These are phyloP conservation scores for Lizanozyma gosingica DNA, from an alignment of 1,139 yeast genomes.

Conservation along the genomic window DNA sequence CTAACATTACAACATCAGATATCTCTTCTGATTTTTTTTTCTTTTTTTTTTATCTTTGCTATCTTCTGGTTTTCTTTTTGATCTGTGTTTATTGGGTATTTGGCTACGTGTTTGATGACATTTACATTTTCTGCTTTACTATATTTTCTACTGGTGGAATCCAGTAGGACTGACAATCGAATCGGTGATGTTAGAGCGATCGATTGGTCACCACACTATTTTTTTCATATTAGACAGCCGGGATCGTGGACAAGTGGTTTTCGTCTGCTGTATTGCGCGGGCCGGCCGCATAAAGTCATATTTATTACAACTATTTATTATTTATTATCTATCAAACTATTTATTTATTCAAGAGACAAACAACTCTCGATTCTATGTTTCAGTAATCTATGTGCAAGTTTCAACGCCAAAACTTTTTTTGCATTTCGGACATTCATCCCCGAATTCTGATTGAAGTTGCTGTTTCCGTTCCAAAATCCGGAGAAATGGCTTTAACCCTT, in stretches of 20 bases:
- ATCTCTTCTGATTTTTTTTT: background rate
- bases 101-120: background rate
- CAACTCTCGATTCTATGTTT: background rate
- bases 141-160: too few species aligned
- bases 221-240: background rate
- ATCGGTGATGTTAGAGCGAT: background rate
- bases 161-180: background rate
- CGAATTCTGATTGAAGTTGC: background rate
- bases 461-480: background rate
- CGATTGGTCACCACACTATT: background rate
- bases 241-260: too few species aligned
- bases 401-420: background rate
- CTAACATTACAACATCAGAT: background rate
- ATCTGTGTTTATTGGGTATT: background rate
- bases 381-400: background rate
- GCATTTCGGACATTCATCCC: background rate
- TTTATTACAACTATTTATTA: background rate
- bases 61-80: background rate
- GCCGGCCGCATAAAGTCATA: background rate
- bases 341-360: background rate
- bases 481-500: background rate
- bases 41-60: background rate
- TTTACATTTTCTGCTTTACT: background rate
- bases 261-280: too few species aligned
- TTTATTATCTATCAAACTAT: too few species aligned